Conservation (phyloP, 2,329 filamentous ascomycete species). For the Diplocarpon mali region DNA sequence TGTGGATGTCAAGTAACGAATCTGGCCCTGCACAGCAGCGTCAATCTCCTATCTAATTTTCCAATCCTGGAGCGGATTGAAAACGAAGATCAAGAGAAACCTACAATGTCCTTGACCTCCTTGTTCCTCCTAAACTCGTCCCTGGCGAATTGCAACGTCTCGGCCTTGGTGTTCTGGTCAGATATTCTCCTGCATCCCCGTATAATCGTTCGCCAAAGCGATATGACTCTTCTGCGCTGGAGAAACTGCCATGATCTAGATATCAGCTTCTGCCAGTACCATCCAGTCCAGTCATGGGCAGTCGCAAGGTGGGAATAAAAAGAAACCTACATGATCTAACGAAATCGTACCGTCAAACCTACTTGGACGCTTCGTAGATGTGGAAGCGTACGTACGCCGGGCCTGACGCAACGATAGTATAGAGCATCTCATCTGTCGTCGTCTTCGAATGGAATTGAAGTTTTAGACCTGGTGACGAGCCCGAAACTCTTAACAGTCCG, state of each 20-base stretch:
- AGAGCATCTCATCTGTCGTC: conserved; percentile 12
- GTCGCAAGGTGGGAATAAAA: background rate
- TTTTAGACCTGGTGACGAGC: too few species aligned
- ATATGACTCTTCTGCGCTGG: conserved; percentile 41
- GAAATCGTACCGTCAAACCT: conserved; percentile 37
- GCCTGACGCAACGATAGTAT: conserved; percentile 10
- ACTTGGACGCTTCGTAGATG: conserved; percentile 15
- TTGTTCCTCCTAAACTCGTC: conserved; percentile 51
- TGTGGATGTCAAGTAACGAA: conserved; percentile 51
- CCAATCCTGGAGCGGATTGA: background rate
- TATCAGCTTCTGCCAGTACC: background rate
- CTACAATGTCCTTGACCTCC: conserved; percentile 43
- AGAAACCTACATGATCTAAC: conserved; percentile 44
- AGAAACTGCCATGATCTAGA: conserved; percentile 38
- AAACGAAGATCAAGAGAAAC: conserved; percentile 14
- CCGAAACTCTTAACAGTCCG: too few species aligned
- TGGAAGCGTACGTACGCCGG: conserved; percentile 14
- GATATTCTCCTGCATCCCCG: conserved; percentile 41
- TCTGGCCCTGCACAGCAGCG: conserved; percentile 36
- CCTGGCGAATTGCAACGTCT: conserved; percentile 45
- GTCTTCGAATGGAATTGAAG: too few species aligned
- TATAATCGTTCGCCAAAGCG: conserved; percentile 47
- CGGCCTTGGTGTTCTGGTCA: conserved; percentile 40
- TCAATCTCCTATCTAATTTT: background rate
- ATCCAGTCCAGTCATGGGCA: background rate